Base-by-base conservation (phyloP, 805 yeast genomes). In the Barnettozyma populi region DNA sequence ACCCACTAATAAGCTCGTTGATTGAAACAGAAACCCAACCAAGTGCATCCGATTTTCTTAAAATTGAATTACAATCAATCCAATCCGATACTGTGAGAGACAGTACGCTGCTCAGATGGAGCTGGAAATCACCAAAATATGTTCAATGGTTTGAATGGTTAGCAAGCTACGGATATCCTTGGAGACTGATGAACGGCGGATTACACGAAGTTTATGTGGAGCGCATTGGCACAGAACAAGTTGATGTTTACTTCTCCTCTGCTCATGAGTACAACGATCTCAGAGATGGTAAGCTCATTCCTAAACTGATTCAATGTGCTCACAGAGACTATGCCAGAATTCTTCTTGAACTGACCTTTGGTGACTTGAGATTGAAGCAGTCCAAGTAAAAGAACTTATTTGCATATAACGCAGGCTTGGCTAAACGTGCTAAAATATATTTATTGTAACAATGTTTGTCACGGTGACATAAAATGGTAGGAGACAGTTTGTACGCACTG, bases 151-250 rank as follows among this genome's bases (percentile, higher is more conserved):
- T 55, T 37, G 57, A 56, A 21, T 51, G 44, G 42, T 7, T 59
- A 4, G 51, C 60, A 0, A 6, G 42, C 1, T 59, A 55, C 27
- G 63, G 63, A 11, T 57, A 54, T 39, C 63, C 63, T 6, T 59
- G 61, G 61, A 54, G 60, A 50, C 8, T 59, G 43, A 56, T 59
- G 61, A 56, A 51, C 41, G 63, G 63, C 27, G 63, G 63, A 0
- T 42, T 35, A 2, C 57, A 53, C 23, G 63, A 59, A 20, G 27
- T 59, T 1, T 39, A 51, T 19, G 46, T 59, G 25, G 47, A 52
- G 36, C 32, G 45, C 3, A 23, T 36, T 3, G 53, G 42, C 13
- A 20, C 40, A 5, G 36, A 45, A 5, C 46, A 43, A 16, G 23
- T 45, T 9, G 59, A 57, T 14, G 57, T 59, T 24, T 59, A 55